Evolutionary conservation across 192 early-diverging fungal genomes (phyloP).

Genomic region (Umbelopsis ramanniana): DNA sequence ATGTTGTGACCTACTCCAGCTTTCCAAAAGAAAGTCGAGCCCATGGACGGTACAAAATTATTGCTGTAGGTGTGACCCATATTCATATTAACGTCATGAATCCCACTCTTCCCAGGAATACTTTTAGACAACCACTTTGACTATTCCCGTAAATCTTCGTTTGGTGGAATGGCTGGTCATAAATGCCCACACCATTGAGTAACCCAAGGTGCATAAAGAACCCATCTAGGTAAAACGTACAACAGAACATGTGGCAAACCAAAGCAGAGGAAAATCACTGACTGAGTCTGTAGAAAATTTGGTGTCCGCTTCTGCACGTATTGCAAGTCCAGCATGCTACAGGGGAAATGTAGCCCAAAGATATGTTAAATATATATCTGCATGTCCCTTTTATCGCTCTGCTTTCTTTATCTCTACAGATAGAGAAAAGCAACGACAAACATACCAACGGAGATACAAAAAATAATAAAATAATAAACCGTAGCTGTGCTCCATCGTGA

Average conservation of each 20-base stretch:
- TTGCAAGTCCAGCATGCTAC: too few relatives aligned
- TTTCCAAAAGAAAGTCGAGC: neutral
- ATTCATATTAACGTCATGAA: too few relatives aligned
- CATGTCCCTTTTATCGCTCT: neutral
- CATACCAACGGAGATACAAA: conserved; percentile 3
- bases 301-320: too few relatives aligned
- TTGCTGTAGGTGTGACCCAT: too few relatives aligned
- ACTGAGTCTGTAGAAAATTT: too few relatives aligned
- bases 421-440: neutral
- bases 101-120: too few relatives aligned
- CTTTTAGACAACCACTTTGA: too few relatives aligned
- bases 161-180: neutral
- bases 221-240: too few relatives aligned
- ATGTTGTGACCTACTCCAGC: neutral
- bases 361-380: neutral
- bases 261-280: too few relatives aligned
- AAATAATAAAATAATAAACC: neutral
- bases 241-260: too few relatives aligned
- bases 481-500: neutral
- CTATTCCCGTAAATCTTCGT: neutral
- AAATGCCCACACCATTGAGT: conserved; percentile 17
- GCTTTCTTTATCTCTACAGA: neutral
- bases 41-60: neutral
- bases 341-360: neutral
- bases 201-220: conserved; percentile 1